phyloP scores from a whole-genome alignment of 441 rosid species.

The Syzygium syzygioides region DNA sequence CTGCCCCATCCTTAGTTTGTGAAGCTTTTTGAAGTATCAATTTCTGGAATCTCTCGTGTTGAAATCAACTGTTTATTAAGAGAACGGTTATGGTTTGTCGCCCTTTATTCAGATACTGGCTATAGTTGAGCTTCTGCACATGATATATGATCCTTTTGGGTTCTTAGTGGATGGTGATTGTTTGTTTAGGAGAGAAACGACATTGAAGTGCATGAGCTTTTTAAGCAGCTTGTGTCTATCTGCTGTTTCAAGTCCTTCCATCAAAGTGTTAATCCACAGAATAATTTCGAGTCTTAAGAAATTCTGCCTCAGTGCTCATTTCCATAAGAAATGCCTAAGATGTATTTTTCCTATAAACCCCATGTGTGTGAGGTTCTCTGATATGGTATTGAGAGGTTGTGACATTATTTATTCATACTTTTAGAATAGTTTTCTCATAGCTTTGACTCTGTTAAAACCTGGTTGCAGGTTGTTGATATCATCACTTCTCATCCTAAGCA shows the following conservation, averaged over 20 bases:
- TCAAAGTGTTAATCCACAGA: not conserved
- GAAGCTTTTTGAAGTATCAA: not conserved
- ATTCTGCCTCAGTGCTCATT: not conserved
- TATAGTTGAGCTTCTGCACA: not conserved
- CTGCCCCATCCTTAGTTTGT: not conserved
- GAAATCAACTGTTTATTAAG: not conserved
- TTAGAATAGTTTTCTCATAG: not conserved
- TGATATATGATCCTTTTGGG: not conserved
- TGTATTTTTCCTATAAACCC: not conserved
- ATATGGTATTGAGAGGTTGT: not conserved
- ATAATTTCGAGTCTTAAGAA: not conserved
- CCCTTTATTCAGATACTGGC: not conserved
- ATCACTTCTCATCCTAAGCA: slow-evolving; percentile 60
- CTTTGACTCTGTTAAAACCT: not conserved
- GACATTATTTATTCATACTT: not conserved
- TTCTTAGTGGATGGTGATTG: not conserved
- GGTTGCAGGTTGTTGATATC: slow-evolving; percentile 45
- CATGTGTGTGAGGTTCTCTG: not conserved
- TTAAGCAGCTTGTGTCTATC: not conserved
- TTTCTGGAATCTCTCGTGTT: not conserved
- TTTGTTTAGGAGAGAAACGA: not conserved
- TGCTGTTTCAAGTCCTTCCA: not conserved
- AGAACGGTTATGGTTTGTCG: not conserved
- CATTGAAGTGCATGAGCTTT: not conserved
- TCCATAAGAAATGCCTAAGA: not conserved